phyloP scores from a whole-genome alignment of 805 yeast species.

The Hanseniaspora lindneri region DNA sequence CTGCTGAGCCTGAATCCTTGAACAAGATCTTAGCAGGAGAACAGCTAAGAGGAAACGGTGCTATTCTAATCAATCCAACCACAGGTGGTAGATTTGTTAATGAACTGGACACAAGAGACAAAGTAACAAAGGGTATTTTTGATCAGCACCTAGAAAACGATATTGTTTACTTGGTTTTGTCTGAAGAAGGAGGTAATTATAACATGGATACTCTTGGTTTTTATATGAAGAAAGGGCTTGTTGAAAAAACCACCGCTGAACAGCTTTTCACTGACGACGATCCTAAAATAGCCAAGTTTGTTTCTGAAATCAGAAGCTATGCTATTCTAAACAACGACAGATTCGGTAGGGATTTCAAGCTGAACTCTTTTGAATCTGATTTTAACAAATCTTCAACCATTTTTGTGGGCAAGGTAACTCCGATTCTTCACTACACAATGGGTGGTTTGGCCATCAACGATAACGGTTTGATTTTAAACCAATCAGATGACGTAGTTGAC shows the following conservation, averaged over 20 bases:
- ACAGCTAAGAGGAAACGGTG: conserved; percentile 49
- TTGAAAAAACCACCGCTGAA: conserved; percentile 25
- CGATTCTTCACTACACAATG: conserved; percentile 55
- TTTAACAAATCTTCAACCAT: conserved; percentile 26
- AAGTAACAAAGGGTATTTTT: conserved; percentile 37
- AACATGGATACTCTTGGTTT: conserved; percentile 42
- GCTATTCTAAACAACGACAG: conserved; percentile 24
- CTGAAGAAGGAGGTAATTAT: conserved; percentile 35
- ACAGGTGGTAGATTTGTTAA: conserved; percentile 42
- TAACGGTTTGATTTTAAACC: conserved; percentile 33
- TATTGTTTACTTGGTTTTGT: conserved; percentile 28
- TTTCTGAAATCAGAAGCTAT: conserved; percentile 20
- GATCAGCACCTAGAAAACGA: conserved; percentile 23
- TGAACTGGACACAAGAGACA: conserved; percentile 44
- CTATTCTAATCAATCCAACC: conserved; percentile 36
- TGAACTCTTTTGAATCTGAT: conserved; percentile 26
- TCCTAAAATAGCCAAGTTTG: conserved; percentile 21
- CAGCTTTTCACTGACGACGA: conserved; percentile 25
- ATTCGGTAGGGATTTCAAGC: conserved; percentile 30
- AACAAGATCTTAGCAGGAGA: conserved; percentile 53
- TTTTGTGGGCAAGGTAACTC: conserved; percentile 44
- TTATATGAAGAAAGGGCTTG: conserved; percentile 33
- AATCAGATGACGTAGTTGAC: conserved; percentile 26
- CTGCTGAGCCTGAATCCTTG: conserved; percentile 30
- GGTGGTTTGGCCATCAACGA: conserved; percentile 53